These are phyloP conservation scores for Cyberlindnera bimundalis DNA, from an alignment of 805 yeast species.

Conservation along the genomic window DNA sequence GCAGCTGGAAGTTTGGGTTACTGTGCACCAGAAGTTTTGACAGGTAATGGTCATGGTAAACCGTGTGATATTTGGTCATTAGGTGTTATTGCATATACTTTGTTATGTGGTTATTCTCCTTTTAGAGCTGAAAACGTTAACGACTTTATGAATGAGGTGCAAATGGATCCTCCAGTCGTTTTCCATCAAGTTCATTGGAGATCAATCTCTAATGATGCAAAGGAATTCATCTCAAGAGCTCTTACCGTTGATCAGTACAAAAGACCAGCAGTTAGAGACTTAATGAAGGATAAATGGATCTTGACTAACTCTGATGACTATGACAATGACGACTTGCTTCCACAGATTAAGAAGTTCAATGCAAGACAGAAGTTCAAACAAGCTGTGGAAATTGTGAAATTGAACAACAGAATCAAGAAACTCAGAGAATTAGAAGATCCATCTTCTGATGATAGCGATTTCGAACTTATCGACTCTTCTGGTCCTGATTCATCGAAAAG, in stretches of 20 bases:
- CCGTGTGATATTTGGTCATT: slow-evolving; percentile 96
- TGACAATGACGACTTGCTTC: slow-evolving; percentile 63
- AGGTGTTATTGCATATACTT: slow-evolving; percentile 89
- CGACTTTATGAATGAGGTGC: slow-evolving; percentile 79
- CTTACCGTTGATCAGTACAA: slow-evolving; percentile 62
- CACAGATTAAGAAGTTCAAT: slow-evolving; percentile 73
- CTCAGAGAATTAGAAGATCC: slow-evolving; percentile 58
- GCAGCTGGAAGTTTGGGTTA: slow-evolving; percentile 94
- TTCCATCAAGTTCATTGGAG: slow-evolving; percentile 90
- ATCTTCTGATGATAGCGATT: slow-evolving; percentile 35
- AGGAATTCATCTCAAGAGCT: slow-evolving; percentile 68
- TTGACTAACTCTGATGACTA: slow-evolving; percentile 43
- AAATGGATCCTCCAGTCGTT: slow-evolving; percentile 65
- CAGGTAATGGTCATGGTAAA: slow-evolving; percentile 83
- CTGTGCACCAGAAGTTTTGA: slow-evolving; percentile 92
- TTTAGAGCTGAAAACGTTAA: slow-evolving; percentile 79
- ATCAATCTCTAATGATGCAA: slow-evolving; percentile 74
- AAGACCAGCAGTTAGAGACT: slow-evolving; percentile 65
- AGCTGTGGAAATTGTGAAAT: slow-evolving; percentile 79
- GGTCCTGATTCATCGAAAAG: background rate
- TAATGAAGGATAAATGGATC: slow-evolving; percentile 78
- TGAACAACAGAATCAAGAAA: slow-evolving; percentile 74
- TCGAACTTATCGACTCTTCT: slow-evolving; percentile 16
- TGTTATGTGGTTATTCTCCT: slow-evolving; percentile 90
- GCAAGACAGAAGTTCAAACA: slow-evolving; percentile 81